A percentile compares a stretch with the other conserved stretches of the same genome.
These are phyloP conservation scores for Ballota nigra DNA, from an alignment of 257 asterid species.

Conservation along the genomic window DNA sequence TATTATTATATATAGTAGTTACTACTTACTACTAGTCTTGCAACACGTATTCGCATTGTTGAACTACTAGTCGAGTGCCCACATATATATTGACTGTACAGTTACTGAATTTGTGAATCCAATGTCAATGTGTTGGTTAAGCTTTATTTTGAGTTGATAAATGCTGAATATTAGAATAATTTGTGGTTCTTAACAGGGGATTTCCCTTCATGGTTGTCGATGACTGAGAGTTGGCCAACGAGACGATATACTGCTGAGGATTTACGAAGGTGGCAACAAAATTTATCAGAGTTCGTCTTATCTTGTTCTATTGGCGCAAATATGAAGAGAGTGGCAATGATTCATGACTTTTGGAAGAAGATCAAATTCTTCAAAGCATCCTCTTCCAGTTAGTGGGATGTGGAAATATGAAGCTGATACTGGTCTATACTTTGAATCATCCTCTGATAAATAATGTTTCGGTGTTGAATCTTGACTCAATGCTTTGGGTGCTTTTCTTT, in stretches of 20 bases:
- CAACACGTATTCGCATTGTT: not conserved
- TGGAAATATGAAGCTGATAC: not conserved
- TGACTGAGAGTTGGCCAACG: conserved; percentile 28
- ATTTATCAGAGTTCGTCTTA: not conserved
- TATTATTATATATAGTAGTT: not conserved
- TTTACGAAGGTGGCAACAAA: conserved; percentile 1
- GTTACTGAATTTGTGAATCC: not conserved
- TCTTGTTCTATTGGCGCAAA: not conserved
- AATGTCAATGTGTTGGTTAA: not conserved
- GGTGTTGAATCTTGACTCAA: not conserved
- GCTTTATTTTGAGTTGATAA: not conserved
- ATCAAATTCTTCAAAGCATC: not conserved
- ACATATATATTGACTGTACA: not conserved
- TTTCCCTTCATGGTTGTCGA: conserved; percentile 39
- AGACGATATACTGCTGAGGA: conserved; percentile 16
- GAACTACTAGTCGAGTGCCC: not conserved
- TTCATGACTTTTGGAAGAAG: conserved; percentile 4
- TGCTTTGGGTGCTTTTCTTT: not conserved
- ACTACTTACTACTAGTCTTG: not conserved
- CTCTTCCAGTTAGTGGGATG: not conserved
- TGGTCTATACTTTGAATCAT: not conserved
- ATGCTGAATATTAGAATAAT: not conserved
- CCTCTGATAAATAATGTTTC: not conserved
- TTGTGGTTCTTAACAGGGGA: conserved; percentile 34
- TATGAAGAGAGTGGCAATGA: not conserved